These are phyloP conservation scores for Rhododendron ovatum DNA, from an alignment of 148 eudicot species.

Conservation along the genomic window DNA sequence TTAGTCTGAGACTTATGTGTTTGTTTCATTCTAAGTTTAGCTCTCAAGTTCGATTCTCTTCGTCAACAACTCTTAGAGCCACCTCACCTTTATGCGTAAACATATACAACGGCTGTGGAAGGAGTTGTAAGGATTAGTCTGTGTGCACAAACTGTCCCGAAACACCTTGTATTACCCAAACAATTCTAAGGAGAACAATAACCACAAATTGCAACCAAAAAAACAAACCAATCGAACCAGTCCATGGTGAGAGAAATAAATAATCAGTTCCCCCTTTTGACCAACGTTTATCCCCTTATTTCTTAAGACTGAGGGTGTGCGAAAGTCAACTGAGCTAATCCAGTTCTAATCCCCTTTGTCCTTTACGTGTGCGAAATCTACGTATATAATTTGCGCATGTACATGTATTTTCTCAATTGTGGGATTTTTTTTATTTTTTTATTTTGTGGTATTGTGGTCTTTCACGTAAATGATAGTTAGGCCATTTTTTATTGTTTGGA, in stretches of 20 bases:
- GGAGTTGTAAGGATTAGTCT: too few relatives aligned
- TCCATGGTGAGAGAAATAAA: neutral
- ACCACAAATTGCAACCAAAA: neutral
- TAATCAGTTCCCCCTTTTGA: neutral
- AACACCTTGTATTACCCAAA: too few relatives aligned
- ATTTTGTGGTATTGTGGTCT: neutral
- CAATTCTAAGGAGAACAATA: neutral
- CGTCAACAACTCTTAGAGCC: too few relatives aligned
- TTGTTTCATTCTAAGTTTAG: too few relatives aligned
- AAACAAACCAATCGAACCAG: neutral
- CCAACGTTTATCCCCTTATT: neutral
- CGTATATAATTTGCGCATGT: neutral
- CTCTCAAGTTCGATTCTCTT: too few relatives aligned
- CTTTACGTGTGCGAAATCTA: neutral
- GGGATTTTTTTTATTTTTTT: neutral
- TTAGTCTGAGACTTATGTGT: too few relatives aligned
- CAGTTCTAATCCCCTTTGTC: neutral
- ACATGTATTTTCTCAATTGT: neutral
- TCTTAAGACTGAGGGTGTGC: neutral
- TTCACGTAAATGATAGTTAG: neutral
- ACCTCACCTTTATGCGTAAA: too few relatives aligned
- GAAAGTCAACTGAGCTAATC: neutral
- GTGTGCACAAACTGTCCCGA: too few relatives aligned
- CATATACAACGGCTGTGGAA: too few relatives aligned
- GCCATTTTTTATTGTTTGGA: neutral